Conservation (phyloP, 2,329 filamentous ascomycete genomes). For the Orbilia javanica region DNA sequence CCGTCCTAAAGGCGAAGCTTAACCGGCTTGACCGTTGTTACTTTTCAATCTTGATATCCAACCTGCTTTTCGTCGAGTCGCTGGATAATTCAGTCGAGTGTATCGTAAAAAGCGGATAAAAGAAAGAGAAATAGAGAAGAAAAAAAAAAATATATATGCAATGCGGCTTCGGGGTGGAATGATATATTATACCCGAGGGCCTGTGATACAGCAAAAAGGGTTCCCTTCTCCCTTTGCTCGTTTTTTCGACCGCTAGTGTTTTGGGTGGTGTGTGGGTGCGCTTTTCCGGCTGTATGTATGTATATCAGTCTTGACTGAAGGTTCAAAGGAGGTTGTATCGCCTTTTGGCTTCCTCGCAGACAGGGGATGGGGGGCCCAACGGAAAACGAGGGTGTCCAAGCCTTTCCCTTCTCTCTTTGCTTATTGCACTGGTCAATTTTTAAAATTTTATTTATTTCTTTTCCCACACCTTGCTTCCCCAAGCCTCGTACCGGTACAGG, state of each 20-base stretch:
- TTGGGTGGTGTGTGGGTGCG: slow-evolving; percentile 49
- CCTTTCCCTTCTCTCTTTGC: slow-evolving; percentile 37
- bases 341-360: slow-evolving; percentile 39
- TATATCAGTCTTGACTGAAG: slow-evolving; percentile 54
- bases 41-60: slow-evolving; percentile 40
- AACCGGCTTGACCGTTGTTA: slow-evolving; percentile 48
- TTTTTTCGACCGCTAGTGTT: slow-evolving; percentile 53
- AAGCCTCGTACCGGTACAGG: slow-evolving; percentile 40
- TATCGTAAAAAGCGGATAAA: slow-evolving; percentile 24
- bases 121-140: slow-evolving; percentile 22
- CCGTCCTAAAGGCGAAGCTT: slow-evolving; percentile 54
- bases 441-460: slow-evolving; percentile 28
- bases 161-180: slow-evolving; percentile 51
- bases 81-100: slow-evolving; percentile 21
- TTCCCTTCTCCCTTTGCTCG: slow-evolving; percentile 40
- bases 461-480: slow-evolving; percentile 45
- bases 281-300: slow-evolving; percentile 58
- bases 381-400: slow-evolving; percentile 58
- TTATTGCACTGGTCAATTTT: slow-evolving; percentile 43
- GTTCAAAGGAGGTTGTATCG: slow-evolving; percentile 56
- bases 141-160: too few relatives aligned
- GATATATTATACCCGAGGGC: slow-evolving; percentile 58
- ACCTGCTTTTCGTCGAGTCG: slow-evolving; percentile 17
- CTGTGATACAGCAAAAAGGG: slow-evolving; percentile 55
- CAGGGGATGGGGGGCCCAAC: slow-evolving; percentile 50